Conservation (phyloP, 768 basidiomycete species). For the Goffeauzyma gilvescens region DNA sequence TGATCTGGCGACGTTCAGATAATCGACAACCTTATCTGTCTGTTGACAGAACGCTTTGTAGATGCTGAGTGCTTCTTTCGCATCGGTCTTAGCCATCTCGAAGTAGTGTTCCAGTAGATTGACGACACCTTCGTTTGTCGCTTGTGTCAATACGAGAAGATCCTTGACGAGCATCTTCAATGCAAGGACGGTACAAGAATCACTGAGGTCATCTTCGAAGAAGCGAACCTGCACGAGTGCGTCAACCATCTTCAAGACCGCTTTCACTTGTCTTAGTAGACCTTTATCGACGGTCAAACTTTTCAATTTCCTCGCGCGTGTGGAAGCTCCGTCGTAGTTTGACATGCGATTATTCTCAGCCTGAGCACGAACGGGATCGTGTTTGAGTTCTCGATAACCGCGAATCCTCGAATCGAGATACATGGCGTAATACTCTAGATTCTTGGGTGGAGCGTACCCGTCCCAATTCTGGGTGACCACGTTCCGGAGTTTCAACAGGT, state of each 20-base stretch:
- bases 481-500: slow-evolving; percentile 62
- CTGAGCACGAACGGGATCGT: slow-evolving; percentile 84
- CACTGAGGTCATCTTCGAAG: slow-evolving; percentile 79
- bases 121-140: slow-evolving; percentile 78
- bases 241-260: slow-evolving; percentile 79
- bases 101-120: slow-evolving; percentile 72
- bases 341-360: slow-evolving; percentile 60
- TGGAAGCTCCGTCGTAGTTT: slow-evolving; percentile 11
- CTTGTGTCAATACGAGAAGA: slow-evolving; percentile 82
- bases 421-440: slow-evolving; percentile 63
- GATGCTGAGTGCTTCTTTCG: slow-evolving; percentile 58
- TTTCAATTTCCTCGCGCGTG: slow-evolving; percentile 50
- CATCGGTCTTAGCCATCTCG: slow-evolving; percentile 92
- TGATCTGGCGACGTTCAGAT: slow-evolving; percentile 75
- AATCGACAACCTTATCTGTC: slow-evolving; percentile 76
- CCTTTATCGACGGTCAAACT: slow-evolving; percentile 93
- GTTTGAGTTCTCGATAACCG: slow-evolving; percentile 73
- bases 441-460: slow-evolving; percentile 70
- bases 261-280: slow-evolving; percentile 70
- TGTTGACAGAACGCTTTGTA: slow-evolving; percentile 91
- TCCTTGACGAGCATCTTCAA: slow-evolving; percentile 91
- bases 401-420: slow-evolving; percentile 79
- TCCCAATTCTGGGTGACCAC: slow-evolving; percentile 73
- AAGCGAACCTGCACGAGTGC: slow-evolving; percentile 78
- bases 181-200: slow-evolving; percentile 72